Evolutionary conservation across 2,329 filamentous ascomycete genomes (phyloP).

Genomic region (Fusarium praegraminearum): DNA sequence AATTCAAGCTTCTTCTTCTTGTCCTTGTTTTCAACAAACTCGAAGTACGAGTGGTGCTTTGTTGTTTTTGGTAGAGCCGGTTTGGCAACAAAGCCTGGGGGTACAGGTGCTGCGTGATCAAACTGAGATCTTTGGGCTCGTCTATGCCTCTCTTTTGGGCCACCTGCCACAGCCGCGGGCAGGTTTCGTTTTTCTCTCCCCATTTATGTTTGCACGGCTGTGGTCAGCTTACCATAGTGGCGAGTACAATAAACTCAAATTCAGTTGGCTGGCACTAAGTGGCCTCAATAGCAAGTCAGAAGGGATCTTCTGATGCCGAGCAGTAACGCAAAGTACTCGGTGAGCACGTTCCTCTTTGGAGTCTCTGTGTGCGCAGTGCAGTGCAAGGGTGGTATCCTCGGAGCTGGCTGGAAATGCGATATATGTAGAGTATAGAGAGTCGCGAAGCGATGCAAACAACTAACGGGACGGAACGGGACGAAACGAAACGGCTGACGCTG

Average conservation of each 20-base stretch:
- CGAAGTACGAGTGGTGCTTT: constrained; percentile 72
- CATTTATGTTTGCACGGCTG: constrained; percentile 48
- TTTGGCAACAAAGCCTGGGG: constrained; percentile 54
- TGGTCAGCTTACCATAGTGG: constrained; percentile 49
- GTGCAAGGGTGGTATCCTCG: constrained; percentile 19
- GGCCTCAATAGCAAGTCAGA: constrained; percentile 37
- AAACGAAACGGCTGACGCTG: constrained; percentile 38
- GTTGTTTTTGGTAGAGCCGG: constrained; percentile 56
- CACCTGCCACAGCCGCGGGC: constrained; percentile 48
- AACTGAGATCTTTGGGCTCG: constrained; percentile 51
- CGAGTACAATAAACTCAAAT: constrained; percentile 28
- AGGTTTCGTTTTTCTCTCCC: constrained; percentile 53
- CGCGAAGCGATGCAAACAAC: constrained; percentile 31
- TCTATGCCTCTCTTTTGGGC: constrained; percentile 54
- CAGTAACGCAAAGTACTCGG: constrained; percentile 31
- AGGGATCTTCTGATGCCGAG: constrained; percentile 28
- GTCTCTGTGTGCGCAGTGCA: constrained; percentile 20
- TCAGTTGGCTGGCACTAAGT: constrained; percentile 32
- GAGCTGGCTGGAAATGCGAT: constrained; percentile 15
- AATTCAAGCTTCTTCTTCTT: constrained; percentile 73
- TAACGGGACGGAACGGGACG: neutral
- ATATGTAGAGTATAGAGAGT: constrained; percentile 17
- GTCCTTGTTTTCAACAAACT: constrained; percentile 73
- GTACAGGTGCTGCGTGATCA: constrained; percentile 52
- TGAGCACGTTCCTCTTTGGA: constrained; percentile 21